Percentiles rank a stretch among this genome's conserved stretches.
phyloP scores from a whole-genome alignment of 768 basidiomycete genomes.

The Trametes punicea region DNA sequence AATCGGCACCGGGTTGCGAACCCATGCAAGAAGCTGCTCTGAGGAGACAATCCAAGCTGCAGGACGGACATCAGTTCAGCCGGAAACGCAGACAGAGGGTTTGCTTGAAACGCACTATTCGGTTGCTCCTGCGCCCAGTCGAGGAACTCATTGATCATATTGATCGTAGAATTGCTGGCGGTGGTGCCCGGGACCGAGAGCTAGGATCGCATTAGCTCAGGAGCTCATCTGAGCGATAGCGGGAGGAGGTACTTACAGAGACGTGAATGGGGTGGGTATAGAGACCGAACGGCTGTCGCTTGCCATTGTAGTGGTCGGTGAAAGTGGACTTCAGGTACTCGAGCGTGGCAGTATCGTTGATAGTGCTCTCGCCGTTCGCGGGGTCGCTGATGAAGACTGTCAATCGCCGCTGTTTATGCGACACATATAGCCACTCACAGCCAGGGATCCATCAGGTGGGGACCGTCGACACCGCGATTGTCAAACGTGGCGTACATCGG shows the following conservation, averaged over 20 bases:
- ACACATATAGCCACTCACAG: slow-evolving; percentile 42
- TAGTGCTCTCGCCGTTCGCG: slow-evolving; percentile 46
- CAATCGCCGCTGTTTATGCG: neutral
- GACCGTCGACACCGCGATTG: slow-evolving; percentile 46
- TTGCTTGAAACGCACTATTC: slow-evolving; percentile 42
- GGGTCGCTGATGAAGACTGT: slow-evolving; percentile 37
- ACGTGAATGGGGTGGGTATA: slow-evolving; percentile 83
- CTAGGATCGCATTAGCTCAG: slow-evolving; percentile 22
- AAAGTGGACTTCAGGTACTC: slow-evolving; percentile 75
- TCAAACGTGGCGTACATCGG: slow-evolving; percentile 84
- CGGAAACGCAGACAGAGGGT: neutral
- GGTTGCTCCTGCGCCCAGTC: slow-evolving; percentile 77
- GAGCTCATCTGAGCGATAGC: neutral
- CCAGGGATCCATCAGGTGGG: slow-evolving; percentile 84
- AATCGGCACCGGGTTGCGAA: slow-evolving; percentile 62
- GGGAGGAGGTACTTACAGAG: slow-evolving; percentile 38
- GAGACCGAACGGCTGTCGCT: slow-evolving; percentile 75
- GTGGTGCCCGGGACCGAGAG: slow-evolving; percentile 58
- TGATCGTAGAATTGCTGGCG: slow-evolving; percentile 50
- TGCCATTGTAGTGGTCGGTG: slow-evolving; percentile 67
- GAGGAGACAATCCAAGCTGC: slow-evolving; percentile 73
- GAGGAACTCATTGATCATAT: slow-evolving; percentile 76
- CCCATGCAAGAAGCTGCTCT: slow-evolving; percentile 72
- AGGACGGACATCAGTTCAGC: neutral
- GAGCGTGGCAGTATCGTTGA: slow-evolving; percentile 63